Evolutionary conservation across 2,329 filamentous ascomycete species (phyloP).

Genomic region (Penicillium nordicum): DNA sequence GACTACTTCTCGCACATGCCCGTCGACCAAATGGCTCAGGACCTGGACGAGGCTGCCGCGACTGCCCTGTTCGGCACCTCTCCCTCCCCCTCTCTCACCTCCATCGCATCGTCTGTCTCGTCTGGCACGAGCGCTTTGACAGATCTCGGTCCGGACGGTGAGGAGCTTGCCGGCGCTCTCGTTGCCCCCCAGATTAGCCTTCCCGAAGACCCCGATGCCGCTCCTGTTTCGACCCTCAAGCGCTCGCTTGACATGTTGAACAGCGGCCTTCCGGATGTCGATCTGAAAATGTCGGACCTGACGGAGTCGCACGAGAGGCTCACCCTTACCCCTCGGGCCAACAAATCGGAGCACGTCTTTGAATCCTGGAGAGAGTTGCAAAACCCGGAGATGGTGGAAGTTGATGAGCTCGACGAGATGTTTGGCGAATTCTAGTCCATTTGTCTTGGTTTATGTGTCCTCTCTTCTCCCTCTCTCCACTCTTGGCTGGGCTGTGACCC

Average conservation of each 20-base stretch:
- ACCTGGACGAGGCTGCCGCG: conserved; percentile 34
- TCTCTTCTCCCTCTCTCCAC: conserved; percentile 15
- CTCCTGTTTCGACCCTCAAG: conserved; percentile 35
- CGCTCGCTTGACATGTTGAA: conserved; percentile 42
- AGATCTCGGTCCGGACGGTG: conserved; percentile 30
- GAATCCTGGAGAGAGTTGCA: conserved; percentile 59
- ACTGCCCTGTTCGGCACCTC: conserved; percentile 41
- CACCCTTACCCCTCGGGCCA: conserved; percentile 26
- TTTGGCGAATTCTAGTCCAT: conserved; percentile 65
- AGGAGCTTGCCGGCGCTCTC: conserved; percentile 21
- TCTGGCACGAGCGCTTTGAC: conserved; percentile 39
- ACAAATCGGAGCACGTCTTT: conserved; percentile 40
- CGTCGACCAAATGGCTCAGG: conserved; percentile 26
- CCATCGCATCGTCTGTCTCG: conserved; percentile 41
- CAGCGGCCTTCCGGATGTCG: conserved; percentile 34
- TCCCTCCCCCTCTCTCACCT: conserved; percentile 42
- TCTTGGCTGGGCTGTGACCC: conserved; percentile 16
- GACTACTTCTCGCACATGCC: conserved; percentile 37
- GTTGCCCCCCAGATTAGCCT: conserved; percentile 32
- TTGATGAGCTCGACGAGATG: conserved; percentile 88
- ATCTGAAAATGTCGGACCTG: conserved; percentile 37
- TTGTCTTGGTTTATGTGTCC: background rate
- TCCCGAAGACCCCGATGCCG: conserved; percentile 26
- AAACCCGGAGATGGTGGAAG: conserved; percentile 82
- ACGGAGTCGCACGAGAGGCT: conserved; percentile 47